These are phyloP conservation scores for Populus tremula DNA, from an alignment of 345 rosid genomes.

Conservation along the genomic window DNA sequence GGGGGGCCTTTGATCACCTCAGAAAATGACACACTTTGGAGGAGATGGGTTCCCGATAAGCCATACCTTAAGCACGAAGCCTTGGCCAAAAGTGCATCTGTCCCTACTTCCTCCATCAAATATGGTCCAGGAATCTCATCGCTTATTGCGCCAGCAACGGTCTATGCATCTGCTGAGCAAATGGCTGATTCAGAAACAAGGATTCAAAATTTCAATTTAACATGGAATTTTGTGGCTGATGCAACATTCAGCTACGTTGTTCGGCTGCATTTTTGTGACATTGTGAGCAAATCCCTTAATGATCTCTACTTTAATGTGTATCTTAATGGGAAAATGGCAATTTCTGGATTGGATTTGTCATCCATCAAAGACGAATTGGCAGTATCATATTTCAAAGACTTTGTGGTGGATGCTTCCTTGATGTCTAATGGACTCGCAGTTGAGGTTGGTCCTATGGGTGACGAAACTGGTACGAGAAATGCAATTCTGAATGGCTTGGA, in stretches of 20 bases:
- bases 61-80: conserved; percentile 43
- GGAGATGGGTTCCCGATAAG: conserved; percentile 60
- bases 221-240: conserved; percentile 64
- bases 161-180: conserved; percentile 58
- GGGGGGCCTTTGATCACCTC: conserved; percentile 69
- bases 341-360: conserved; percentile 68
- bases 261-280: conserved; percentile 76
- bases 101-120: conserved; percentile 43
- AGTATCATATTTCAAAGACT: conserved; percentile 63
- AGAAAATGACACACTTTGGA: conserved; percentile 50
- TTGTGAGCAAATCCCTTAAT: conserved; percentile 65
- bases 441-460: conserved; percentile 62
- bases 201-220: conserved; percentile 53
- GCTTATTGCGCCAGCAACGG: conserved; percentile 58
- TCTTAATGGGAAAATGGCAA: conserved; percentile 55
- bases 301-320: conserved; percentile 73
- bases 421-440: conserved; percentile 43
- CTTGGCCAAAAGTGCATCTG: conserved; percentile 34
- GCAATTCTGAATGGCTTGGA: conserved; percentile 76
- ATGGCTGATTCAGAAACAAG: conserved; percentile 54
- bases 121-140: conserved; percentile 52
- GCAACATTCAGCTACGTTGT: conserved; percentile 50
- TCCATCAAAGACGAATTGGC: conserved; percentile 39
- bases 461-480: conserved; percentile 47
- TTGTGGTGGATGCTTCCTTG: conserved; percentile 55